Evolutionary conservation across 768 basidiomycete genomes (phyloP).

Genomic region (Leccinum disarticulatum): DNA sequence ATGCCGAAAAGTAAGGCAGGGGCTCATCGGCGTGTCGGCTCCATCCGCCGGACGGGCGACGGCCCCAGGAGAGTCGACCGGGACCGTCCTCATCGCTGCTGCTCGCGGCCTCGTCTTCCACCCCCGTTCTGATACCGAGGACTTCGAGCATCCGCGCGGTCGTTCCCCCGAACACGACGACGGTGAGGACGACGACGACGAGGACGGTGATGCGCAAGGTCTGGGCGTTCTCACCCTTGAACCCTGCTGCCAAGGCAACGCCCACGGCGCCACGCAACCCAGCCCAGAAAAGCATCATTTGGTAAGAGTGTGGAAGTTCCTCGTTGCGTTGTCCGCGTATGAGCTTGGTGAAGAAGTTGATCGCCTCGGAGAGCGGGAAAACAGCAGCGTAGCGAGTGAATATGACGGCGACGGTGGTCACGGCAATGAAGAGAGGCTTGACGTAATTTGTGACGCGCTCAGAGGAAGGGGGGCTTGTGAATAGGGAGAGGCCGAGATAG

Average conservation of each 20-base stretch:
- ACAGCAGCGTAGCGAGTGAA: constrained; percentile 96
- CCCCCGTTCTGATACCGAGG: constrained; percentile 91
- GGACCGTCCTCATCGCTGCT: constrained; percentile 50
- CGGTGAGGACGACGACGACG: constrained; percentile 92
- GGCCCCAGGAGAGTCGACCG: constrained; percentile 33
- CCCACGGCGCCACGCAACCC: constrained; percentile 96
- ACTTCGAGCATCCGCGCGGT: constrained; percentile 96
- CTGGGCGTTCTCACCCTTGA: constrained; percentile 90
- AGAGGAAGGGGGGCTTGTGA: constrained; percentile 80
- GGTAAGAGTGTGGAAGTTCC: constrained; percentile 95
- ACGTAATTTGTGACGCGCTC: constrained; percentile 81
- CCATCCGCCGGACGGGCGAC: constrained; percentile 40
- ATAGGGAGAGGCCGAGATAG: constrained; percentile 95
- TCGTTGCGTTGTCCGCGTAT: constrained; percentile 83
- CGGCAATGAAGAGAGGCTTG: constrained; percentile 92
- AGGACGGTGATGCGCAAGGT: constrained; percentile 92
- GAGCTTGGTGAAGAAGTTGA: constrained; percentile 90
- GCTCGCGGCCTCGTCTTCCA: constrained; percentile 85
- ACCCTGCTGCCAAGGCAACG: constrained; percentile 94
- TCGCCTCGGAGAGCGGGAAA: constrained; percentile 90
- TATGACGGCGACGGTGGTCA: constrained; percentile 88
- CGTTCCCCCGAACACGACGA: constrained; percentile 95
- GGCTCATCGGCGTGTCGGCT: constrained; percentile 46
- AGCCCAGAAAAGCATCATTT: constrained; percentile 99
- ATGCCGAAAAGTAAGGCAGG: constrained; percentile 34